These are phyloP conservation scores for Bruguiera sexangula DNA, from an alignment of 345 rosid species.

Conservation along the genomic window DNA sequence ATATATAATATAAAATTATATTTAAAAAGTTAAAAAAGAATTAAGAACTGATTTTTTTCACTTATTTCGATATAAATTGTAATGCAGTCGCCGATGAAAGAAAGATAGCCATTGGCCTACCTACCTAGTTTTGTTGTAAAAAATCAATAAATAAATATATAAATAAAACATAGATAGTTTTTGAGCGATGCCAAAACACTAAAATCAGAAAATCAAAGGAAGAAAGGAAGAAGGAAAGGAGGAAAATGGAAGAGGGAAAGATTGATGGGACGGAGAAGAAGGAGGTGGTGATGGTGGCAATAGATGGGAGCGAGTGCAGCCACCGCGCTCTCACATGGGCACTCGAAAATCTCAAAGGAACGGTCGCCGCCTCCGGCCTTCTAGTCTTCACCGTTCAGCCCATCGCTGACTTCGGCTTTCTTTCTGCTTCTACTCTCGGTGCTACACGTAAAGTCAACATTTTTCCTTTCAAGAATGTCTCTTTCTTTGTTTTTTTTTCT, in stretches of 20 bases:
- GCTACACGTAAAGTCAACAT: slow-evolving; percentile 39
- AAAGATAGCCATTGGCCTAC: too few species aligned
- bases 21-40: too few species aligned
- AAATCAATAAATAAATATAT: too few species aligned
- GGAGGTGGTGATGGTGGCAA: slow-evolving; percentile 74
- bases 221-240: neutral
- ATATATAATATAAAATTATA: too few species aligned
- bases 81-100: too few species aligned
- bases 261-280: slow-evolving; percentile 37
- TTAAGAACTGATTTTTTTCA: too few species aligned
- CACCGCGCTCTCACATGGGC: slow-evolving; percentile 60
- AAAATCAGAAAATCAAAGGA: too few species aligned
- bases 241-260: slow-evolving; percentile 24
- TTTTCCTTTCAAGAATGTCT: neutral
- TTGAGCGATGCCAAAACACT: too few species aligned
- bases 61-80: too few species aligned
- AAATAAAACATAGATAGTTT: too few species aligned
- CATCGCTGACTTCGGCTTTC: slow-evolving; percentile 33
- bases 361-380: slow-evolving; percentile 40
- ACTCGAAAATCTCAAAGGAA: slow-evolving; percentile 41
- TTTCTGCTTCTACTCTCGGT: slow-evolving; percentile 58
- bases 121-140: too few species aligned
- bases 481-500: neutral
- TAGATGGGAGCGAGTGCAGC: slow-evolving; percentile 78
- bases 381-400: slow-evolving; percentile 59